Conservation (phyloP, 331 rosid genomes). For the Arachis monticola region DNA sequence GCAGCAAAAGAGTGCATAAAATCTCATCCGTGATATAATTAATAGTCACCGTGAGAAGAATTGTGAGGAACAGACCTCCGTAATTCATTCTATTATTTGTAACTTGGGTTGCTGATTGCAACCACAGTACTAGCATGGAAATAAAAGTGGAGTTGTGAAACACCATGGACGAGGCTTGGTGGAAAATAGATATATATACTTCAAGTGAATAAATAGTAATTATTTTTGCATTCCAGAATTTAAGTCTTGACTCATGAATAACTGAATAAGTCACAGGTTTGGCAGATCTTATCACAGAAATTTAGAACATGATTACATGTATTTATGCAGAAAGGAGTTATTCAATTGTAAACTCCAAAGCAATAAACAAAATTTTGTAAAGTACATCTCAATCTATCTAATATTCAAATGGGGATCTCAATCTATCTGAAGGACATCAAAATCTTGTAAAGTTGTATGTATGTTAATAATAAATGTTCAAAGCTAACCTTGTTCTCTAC, state of each 20-base stretch:
- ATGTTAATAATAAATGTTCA: slow-evolving; percentile 7
- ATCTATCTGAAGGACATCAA: slow-evolving; percentile 29
- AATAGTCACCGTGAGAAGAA: background rate
- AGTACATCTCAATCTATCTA: too few species aligned
- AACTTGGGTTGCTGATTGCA: background rate
- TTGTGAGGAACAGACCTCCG: background rate
- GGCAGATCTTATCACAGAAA: background rate
- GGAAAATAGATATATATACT: background rate
- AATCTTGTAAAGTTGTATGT: slow-evolving; percentile 13
- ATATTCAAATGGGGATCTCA: slow-evolving; percentile 40
- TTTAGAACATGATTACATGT: slow-evolving; percentile 1
- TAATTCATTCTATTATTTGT: background rate
- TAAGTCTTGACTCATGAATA: background rate
- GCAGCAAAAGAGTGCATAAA: too few species aligned
- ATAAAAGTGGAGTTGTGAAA: background rate
- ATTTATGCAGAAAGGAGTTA: background rate
- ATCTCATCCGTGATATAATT: too few species aligned
- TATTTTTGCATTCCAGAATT: background rate
- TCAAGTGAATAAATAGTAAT: slow-evolving; percentile 1
- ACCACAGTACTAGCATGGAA: too few species aligned
- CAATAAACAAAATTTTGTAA: too few species aligned
- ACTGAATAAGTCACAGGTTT: background rate
- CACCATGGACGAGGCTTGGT: slow-evolving; percentile 1
- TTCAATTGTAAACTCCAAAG: slow-evolving; percentile 1
- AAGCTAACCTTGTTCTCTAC: slow-evolving; percentile 35